Base-by-base conservation (phyloP, 2,329 filamentous ascomycete species). In the Colletotrichum phormii region DNA sequence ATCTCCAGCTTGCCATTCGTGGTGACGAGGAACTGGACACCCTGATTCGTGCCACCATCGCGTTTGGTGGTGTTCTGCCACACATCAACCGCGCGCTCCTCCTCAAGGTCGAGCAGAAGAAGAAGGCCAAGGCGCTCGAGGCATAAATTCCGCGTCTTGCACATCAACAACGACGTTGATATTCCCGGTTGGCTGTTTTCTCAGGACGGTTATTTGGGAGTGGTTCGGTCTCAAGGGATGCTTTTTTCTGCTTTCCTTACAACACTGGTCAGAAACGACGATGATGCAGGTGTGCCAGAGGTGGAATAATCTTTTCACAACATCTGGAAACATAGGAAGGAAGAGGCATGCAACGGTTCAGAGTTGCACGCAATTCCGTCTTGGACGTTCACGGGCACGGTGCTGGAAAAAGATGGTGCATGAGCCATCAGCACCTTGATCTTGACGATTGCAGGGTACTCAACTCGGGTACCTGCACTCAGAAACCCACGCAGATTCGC, bases 11-110 rank as follows among this genome's bases (percentile, higher is more conserved):
- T 75, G 97, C 97, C 79, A 99, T 99, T 82, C 95, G 97, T 80
- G 97, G 97, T 81, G 97, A 99, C 84, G 97, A 99, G 87, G 97
- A 99, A 86, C 89, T 99, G 78, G 97, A 99, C 84, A 98, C 95
- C 29, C 89, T 99, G 71, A 98, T 99, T 83, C 94, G 95, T 79
- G 97, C 97, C 71, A 99, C 97, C 75, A 99, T 99, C 80, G 97
- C 97, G 74, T 98, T 97, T 78, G 97, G 97, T 88, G 97, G 97
- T 93, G 97, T 99, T 33, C 88, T 99, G 81, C 97, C 97, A 76
- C 96, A 98, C 86, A 99, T 99, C 91, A 98, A 99, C 89, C 94
- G 97, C 79, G 97, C 97, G 15, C 88, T 99, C 78, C 89, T 99
- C 78, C 90, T 97, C 83, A 98, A 98, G 91, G 95, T 97, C 68